Percentiles rank a stretch among this genome's conserved stretches.
phyloP scores from a whole-genome alignment of 495 filamentous ascomycete species.

The Penicillium odoratum region DNA sequence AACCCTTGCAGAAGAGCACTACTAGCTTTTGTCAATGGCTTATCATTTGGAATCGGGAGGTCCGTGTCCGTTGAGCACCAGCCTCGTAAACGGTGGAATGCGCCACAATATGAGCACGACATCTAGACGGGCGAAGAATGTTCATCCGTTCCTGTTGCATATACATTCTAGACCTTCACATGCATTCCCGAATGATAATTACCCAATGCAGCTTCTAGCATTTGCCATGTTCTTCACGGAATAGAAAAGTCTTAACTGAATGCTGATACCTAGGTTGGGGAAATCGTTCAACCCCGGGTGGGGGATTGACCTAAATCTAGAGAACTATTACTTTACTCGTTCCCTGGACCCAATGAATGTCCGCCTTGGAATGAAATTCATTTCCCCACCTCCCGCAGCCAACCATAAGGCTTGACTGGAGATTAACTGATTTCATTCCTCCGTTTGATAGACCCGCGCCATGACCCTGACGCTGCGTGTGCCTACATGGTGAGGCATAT shows the following conservation, averaged over 20 bases:
- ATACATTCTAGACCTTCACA: not conserved
- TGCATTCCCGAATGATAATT: not conserved
- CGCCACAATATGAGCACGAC: not conserved
- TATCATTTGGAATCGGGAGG: not conserved
- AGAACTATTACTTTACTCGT: not conserved
- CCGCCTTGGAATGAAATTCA: not conserved
- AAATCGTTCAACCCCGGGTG: not conserved
- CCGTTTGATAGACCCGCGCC: not conserved
- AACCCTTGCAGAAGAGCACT: not conserved
- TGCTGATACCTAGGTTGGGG: not conserved
- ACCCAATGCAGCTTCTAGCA: conserved; percentile 4
- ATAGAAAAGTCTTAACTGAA: not conserved
- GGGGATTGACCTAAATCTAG: not conserved
- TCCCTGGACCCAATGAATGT: not conserved
- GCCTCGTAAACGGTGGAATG: not conserved
- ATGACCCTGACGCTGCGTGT: not conserved
- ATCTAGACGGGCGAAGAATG: not conserved
- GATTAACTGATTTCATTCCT: not conserved
- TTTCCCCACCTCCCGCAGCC: not conserved
- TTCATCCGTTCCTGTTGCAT: not conserved
- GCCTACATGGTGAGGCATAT: not conserved
- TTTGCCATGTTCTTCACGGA: not conserved
- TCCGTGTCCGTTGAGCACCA: not conserved
- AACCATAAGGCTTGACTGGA: not conserved
- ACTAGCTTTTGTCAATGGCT: not conserved